Base-by-base conservation (phyloP, 768 basidiomycete species). In the Myochromella boudieri region DNA sequence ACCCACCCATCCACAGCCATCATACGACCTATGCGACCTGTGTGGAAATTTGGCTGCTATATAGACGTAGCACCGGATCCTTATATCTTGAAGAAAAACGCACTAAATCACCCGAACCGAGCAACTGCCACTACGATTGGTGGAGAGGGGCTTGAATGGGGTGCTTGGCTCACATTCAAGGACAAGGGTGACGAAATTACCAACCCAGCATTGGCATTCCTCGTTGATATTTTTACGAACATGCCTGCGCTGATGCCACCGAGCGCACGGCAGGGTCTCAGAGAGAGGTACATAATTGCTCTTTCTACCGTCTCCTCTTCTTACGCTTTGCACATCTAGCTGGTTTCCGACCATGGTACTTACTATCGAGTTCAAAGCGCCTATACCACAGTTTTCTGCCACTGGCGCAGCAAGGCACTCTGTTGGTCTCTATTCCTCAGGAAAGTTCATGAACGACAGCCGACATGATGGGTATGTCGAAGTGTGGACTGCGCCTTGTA, bases 321-420 rank as follows among this genome's bases (percentile, higher is more conserved):
- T 54, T 17, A 42, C 29, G 28, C n/a, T 6, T 26, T n/a, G 12
- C 38, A 8, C 47, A 38, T 31, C 29, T 42, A 82, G 80, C 29
- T 85, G 83, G 85, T 79, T 67, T 56, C 81, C 83, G 11, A 87
- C 85, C 0, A 69, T 87, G 65, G 70, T 74, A 0, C 67, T 86
- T 48, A 66, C 76, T 1, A 51, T 87, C 18, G 82, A 85, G 51
- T 87, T 84, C 69, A 85, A 83, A 56, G 71, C 72, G 26, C 77
- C 77, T 10, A 71, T 86, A 29, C 80, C 83, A 6, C 56, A 54
- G 15, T 65, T 74, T 10, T 71, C 68, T 3, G 50, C 51, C 20
- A 53, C 57, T 8, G 65, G 78, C 56, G 70, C 82, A 1, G 51
- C 60, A 46, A 74, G 81, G 8, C n/a, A n/a, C n/a, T 82, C 80